phyloP scores from a whole-genome alignment of 2,329 filamentous ascomycete species.

The Hypoxylon sp. region DNA sequence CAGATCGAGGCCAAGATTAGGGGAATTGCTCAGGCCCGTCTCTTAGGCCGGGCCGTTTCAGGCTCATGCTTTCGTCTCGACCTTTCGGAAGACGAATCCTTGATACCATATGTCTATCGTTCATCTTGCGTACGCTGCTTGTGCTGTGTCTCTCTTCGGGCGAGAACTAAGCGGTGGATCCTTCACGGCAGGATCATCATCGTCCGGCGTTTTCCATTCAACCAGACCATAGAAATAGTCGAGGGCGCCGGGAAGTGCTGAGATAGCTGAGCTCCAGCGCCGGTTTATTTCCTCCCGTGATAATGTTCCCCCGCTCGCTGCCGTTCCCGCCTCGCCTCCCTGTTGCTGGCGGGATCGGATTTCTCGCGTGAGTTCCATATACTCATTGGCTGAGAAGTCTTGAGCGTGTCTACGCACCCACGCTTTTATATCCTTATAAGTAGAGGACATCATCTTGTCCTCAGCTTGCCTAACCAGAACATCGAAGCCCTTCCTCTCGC shows the following conservation, averaged over 20 bases:
- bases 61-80: conserved; percentile 12
- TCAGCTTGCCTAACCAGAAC: background rate
- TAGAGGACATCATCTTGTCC: background rate
- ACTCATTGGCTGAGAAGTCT: background rate
- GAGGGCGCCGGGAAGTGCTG: background rate
- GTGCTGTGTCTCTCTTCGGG: conserved; percentile 35
- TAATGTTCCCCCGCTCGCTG: background rate
- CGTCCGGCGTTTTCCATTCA: background rate
- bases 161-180: background rate
- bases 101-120: background rate
- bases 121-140: conserved; percentile 44
- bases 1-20: background rate
- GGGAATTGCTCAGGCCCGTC: too few relatives aligned
- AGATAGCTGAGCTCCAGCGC: background rate
- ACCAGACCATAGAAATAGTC: background rate
- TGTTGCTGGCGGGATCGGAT: background rate
- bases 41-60: too few relatives aligned
- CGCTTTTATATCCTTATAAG: background rate
- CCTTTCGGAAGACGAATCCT: conserved; percentile 1
- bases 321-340: background rate
- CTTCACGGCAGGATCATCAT: background rate
- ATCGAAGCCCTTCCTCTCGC: background rate
- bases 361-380: background rate
- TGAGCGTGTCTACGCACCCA: background rate
- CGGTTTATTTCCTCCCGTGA: background rate